phyloP scores from a whole-genome alignment of 1,139 yeast genomes.

The Scheffersomyces segobiensis region DNA sequence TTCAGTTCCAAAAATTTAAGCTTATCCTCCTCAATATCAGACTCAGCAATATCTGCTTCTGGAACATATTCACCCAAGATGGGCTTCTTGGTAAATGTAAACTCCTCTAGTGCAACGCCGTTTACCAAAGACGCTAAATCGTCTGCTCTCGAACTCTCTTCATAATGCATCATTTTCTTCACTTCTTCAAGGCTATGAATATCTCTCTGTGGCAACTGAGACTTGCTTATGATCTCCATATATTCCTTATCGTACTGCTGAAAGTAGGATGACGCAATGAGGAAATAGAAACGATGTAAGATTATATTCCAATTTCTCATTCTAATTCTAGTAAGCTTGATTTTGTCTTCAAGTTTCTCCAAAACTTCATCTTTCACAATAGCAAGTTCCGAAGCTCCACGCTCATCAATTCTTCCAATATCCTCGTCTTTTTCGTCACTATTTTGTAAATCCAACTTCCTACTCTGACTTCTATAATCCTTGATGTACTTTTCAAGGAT shows the following conservation, averaged over 20 bases:
- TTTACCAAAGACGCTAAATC: conserved; percentile 27
- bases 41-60: conserved; percentile 6
- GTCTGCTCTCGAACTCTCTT: conserved; percentile 17
- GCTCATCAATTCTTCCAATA: conserved; percentile 14
- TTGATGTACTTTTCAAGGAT: conserved; percentile 17
- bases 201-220: conserved; percentile 4
- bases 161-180: conserved; percentile 1
- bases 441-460: conserved; percentile 2
- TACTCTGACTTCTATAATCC: conserved; percentile 13
- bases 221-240: conserved; percentile 20
- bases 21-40: conserved; percentile 12
- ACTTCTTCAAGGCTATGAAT: conserved; percentile 7
- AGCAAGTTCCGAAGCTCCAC: conserved; percentile 3
- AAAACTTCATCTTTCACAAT: conserved; percentile 17
- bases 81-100: conserved; percentile 8
- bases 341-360: conserved; percentile 24
- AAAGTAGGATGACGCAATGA: conserved; percentile 79
- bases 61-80: conserved; percentile 8
- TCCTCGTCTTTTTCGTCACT: conserved; percentile 23
- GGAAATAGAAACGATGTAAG: conserved; percentile 74
- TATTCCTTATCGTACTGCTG: conserved; percentile 55
- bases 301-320: conserved; percentile 57
- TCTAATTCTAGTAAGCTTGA: conserved; percentile 24
- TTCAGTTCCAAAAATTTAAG: conserved; percentile 27
- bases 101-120: conserved; percentile 16